phyloP scores from a whole-genome alignment of 2,329 filamentous ascomycete species.

The Diaporthe vexans region DNA sequence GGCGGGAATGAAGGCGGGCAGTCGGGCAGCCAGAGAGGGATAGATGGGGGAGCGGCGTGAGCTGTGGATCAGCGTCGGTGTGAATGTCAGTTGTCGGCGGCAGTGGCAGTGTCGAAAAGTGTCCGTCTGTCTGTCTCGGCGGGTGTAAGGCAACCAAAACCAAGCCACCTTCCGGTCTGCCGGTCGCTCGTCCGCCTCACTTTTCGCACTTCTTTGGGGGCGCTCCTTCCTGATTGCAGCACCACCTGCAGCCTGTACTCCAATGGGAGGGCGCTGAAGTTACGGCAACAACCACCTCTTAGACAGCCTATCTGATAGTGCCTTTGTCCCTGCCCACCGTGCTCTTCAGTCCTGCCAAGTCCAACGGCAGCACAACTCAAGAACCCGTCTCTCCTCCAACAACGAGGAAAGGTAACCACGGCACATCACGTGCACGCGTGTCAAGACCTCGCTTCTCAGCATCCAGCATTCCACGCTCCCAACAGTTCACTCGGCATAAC shows the following conservation, averaged over 20 bases:
- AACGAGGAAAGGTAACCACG: not conserved
- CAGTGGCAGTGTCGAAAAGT: not conserved
- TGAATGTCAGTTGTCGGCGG: not conserved
- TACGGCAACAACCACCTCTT: slow-evolving; percentile 6
- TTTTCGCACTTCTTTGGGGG: slow-evolving; percentile 29
- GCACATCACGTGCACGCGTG: slow-evolving; percentile 19
- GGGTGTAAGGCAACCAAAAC: slow-evolving; percentile 33
- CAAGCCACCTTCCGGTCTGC: slow-evolving; percentile 15
- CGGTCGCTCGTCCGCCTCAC: slow-evolving; percentile 37
- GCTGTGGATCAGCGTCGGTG: not conserved
- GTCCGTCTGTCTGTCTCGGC: not conserved
- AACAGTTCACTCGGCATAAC: not conserved
- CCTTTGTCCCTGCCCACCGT: not conserved
- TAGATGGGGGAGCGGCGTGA: not conserved
- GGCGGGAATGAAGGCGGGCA: not conserved
- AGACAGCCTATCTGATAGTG: not conserved
- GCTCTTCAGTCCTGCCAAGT: not conserved
- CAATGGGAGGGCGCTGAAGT: slow-evolving; percentile 32
- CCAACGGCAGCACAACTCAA: not conserved
- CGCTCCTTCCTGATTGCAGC: slow-evolving; percentile 14
- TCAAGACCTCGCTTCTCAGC: not conserved
- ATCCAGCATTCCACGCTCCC: too few species aligned
- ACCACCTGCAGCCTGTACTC: slow-evolving; percentile 12
- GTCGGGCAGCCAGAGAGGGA: too few species aligned
- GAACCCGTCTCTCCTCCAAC: not conserved